These are phyloP conservation scores for Cicer judaicum DNA, from an alignment of 306 rosid species.

Conservation along the genomic window DNA sequence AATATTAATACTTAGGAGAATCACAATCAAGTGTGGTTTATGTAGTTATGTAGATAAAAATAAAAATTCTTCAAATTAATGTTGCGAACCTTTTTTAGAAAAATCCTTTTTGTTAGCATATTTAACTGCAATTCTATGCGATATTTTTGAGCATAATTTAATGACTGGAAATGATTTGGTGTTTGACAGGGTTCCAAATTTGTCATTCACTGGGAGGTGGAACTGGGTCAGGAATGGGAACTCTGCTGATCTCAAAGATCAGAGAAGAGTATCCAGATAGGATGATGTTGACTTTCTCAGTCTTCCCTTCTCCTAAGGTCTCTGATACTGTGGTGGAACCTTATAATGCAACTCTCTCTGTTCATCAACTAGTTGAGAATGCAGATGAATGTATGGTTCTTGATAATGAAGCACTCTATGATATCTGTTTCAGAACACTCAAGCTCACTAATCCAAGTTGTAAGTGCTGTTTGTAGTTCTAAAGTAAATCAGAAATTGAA, in stretches of 20 bases:
- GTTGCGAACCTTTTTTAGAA: background rate
- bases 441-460: conserved; percentile 95
- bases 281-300: conserved; percentile 95
- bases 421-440: conserved; percentile 88
- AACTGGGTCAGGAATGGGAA: conserved; percentile 96
- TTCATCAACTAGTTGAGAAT: conserved; percentile 85
- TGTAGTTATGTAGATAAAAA: background rate
- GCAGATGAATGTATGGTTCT: conserved; percentile 91
- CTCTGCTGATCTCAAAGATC: conserved; percentile 84
- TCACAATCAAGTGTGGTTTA: background rate
- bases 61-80: background rate
- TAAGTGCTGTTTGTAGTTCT: conserved; percentile 42
- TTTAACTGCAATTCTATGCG: background rate
- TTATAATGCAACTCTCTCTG: conserved; percentile 88
- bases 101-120: background rate
- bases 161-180: background rate
- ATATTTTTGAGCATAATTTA: background rate
- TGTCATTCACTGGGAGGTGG: conserved; percentile 97
- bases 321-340: conserved; percentile 97
- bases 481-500: no score
- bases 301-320: conserved; percentile 74
- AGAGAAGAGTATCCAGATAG: conserved; percentile 95
- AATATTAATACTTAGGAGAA: background rate
- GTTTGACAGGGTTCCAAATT: conserved; percentile 75
- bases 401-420: conserved; percentile 82